Evolutionary conservation across 352 stramenopile species (phyloP).

Genomic region (Stephanocyclus meneghinianus): DNA sequence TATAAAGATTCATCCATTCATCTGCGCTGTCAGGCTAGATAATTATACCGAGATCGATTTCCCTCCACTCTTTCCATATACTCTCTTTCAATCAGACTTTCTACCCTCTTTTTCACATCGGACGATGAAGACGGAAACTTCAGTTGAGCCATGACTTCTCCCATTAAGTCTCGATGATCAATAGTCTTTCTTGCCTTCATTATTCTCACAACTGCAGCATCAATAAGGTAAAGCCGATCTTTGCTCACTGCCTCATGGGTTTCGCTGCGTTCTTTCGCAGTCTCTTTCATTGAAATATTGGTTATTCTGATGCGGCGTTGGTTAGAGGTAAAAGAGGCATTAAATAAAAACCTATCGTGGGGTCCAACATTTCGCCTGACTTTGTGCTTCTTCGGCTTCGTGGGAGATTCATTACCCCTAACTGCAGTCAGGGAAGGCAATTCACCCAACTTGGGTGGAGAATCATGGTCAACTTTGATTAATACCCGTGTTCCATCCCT

Average conservation of each 20-base stretch:
- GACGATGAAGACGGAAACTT: conserved; percentile 91
- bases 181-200: conserved; percentile 99
- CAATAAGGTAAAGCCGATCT: conserved; percentile 81
- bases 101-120: conserved; percentile 97
- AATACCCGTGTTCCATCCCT: conserved; percentile 78
- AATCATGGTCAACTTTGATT: conserved; percentile 62
- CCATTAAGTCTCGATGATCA: conserved; percentile 90
- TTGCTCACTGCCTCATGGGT: conserved; percentile 80
- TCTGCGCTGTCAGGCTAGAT: conserved; percentile 89
- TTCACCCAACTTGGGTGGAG: background rate
- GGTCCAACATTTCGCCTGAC: conserved; percentile 84
- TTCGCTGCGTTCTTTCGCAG: conserved; percentile 74
- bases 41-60: conserved; percentile 95
- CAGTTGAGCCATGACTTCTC: conserved; percentile 90
- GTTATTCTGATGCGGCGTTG: conserved; percentile 84
- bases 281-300: conserved; percentile 85
- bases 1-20: background rate
- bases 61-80: conserved; percentile 94
- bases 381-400: conserved; percentile 86
- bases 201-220: conserved; percentile 95
- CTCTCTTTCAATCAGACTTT: conserved; percentile 99
- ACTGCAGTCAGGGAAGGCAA: conserved; percentile 9
- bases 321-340: conserved; percentile 93
- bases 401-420: conserved; percentile 7
- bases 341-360: conserved; percentile 91